These are phyloP conservation scores for Aspergillus luchuensis DNA, from an alignment of 2,329 filamentous ascomycete genomes.

Conservation along the genomic window DNA sequence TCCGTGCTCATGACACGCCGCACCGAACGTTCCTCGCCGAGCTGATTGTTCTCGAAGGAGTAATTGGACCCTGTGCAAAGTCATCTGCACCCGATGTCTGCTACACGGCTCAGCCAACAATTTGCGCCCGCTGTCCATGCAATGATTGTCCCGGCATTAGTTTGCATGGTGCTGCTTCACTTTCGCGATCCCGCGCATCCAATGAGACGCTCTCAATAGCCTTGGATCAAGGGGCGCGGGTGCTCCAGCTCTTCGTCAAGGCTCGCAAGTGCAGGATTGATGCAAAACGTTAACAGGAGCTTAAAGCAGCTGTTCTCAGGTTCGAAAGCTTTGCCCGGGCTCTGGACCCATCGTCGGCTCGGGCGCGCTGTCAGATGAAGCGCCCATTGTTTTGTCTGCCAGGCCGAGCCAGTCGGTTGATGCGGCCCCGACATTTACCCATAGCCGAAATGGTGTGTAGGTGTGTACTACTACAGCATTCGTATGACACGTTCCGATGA, in stretches of 20 bases:
- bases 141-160: slow-evolving; percentile 27
- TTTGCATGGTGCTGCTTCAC: slow-evolving; percentile 20
- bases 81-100: slow-evolving; percentile 23
- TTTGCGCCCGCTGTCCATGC: slow-evolving; percentile 19
- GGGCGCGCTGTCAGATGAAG: background rate
- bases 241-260: slow-evolving; percentile 1
- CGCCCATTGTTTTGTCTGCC: background rate
- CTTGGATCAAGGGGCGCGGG: background rate
- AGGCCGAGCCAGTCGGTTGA: background rate
- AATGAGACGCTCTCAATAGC: slow-evolving; percentile 12
- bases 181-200: slow-evolving; percentile 8
- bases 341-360: background rate
- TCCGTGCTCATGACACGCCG: slow-evolving; percentile 9
- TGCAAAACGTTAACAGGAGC: slow-evolving; percentile 1
- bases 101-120: slow-evolving; percentile 17
- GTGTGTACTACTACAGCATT: slow-evolving; percentile 1
- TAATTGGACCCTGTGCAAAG: slow-evolving; percentile 17
- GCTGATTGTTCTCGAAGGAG: slow-evolving; percentile 17
- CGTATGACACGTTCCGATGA: background rate
- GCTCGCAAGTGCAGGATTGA: background rate
- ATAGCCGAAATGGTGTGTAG: slow-evolving; percentile 8
- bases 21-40: slow-evolving; percentile 9
- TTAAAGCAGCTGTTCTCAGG: background rate
- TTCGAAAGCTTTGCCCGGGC: background rate
- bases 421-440: background rate